Evolutionary conservation across 1,139 yeast genomes (phyloP).

Genomic region (Entelexis paramagnoliae): DNA sequence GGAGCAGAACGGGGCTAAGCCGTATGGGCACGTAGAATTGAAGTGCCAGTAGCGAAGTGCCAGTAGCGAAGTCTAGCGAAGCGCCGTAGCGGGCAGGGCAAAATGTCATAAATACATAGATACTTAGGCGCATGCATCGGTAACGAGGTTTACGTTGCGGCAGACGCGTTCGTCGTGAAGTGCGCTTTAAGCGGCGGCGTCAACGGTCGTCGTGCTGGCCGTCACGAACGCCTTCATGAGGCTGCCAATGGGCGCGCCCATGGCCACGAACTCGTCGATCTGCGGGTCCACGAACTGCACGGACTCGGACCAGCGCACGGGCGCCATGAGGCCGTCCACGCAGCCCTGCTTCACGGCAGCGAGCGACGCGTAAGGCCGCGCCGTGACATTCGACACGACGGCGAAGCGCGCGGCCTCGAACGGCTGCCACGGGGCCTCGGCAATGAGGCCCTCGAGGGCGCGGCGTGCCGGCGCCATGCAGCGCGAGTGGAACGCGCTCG

Average conservation of each 20-base stretch:
- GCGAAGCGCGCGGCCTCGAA: constrained; percentile 26
- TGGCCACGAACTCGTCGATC: constrained; percentile 24
- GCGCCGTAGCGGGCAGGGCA: too few species aligned
- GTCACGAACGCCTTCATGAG: constrained; percentile 11
- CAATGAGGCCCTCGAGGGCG: constrained; percentile 23
- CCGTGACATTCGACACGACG: constrained; percentile 32
- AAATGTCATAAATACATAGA: too few species aligned
- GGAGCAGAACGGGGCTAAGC: too few species aligned
- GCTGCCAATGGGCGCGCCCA: constrained; percentile 29
- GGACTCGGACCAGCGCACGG: constrained; percentile 32
- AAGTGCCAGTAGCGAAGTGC: too few species aligned
- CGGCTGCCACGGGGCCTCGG: constrained; percentile 15
- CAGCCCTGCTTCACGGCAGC: constrained; percentile 28
- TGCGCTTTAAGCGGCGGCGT: neutral
- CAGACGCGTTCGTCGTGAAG: too few species aligned
- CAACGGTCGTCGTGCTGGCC: neutral
- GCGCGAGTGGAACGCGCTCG: constrained; percentile 46
- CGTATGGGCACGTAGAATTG: too few species aligned
- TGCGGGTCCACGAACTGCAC: constrained; percentile 22
- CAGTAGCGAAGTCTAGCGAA: too few species aligned
- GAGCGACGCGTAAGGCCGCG: constrained; percentile 27
- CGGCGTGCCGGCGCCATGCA: constrained; percentile 36
- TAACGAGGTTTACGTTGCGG: too few species aligned
- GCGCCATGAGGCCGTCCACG: constrained; percentile 26
- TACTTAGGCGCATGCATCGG: too few species aligned